Evolutionary conservation across 495 filamentous ascomycete genomes (phyloP), one percentile per base, ranked within the genome.

Genomic region (Filosporella fistucella): DNA sequence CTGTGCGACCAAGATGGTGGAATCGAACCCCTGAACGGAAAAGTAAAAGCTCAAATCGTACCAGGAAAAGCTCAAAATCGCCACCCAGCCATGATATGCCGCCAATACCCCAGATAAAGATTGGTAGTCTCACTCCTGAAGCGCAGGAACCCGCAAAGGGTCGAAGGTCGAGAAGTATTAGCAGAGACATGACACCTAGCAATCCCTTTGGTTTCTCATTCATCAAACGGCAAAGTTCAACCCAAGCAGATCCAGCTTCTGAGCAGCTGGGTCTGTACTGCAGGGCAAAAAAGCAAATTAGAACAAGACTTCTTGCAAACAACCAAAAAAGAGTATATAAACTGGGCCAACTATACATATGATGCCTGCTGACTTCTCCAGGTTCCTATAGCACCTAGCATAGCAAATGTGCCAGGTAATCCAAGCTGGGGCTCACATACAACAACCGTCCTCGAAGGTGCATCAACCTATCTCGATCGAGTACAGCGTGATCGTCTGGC

Each of bases 1-100:
- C 14, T 30, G 36, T 12, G 24, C 49, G 12, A 40, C 22, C n/a
- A 52, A 61, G 21, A 43, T 58, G 25, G 65, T 60, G 51, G 62
- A 55, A 36, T 38, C 58, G 38, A 59, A 50, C 36, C 59, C 23
- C 29, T 11, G 24, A 13, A 34, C 29, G 20, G 2, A 26, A 7
- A 39, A 33, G 7, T 18, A 23, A 40, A 33, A 7, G 13, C 16
- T 18, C 36, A 35, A 23, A 17, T 10, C 13, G 2, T 10, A 28
- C 5, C n/a, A 43, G n/a, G n/a, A n/a, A n/a, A n/a, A n/a, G n/a
- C n/a, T n/a, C n/a, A n/a, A n/a, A n/a, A n/a, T n/a, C n/a, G n/a
- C n/a, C n/a, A n/a, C n/a, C n/a, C n/a, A n/a, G n/a, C n/a, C n/a
- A n/a, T n/a, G n/a, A n/a, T n/a, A n/a, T n/a, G n/a, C n/a, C n/a